These are phyloP conservation scores for Phytopythium mirpurense DNA, from an alignment of 352 stramenopile genomes.

Conservation along the genomic window DNA sequence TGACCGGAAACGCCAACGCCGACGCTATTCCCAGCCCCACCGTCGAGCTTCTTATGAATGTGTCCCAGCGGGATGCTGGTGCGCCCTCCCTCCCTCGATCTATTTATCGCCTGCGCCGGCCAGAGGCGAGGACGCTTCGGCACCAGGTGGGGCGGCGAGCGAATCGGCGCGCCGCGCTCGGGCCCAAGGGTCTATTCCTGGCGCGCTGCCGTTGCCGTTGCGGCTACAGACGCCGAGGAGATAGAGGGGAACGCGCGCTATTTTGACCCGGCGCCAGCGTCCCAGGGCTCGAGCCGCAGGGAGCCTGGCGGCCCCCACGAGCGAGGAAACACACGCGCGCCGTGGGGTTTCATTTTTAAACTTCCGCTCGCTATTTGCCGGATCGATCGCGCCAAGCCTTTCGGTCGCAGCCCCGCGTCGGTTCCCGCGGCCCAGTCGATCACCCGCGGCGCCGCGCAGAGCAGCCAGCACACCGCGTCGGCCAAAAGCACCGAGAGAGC, in stretches of 20 bases:
- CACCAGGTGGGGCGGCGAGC: neutral
- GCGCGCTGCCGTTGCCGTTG: constrained; percentile 1
- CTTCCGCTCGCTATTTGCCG: constrained; percentile 36
- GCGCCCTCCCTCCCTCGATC: too few species aligned
- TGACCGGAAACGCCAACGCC: neutral
- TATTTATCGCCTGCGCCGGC: neutral
- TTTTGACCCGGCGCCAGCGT: constrained; percentile 12
- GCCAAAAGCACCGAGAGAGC: neutral
- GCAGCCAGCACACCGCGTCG: constrained; percentile 2
- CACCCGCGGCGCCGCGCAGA: constrained; percentile 7
- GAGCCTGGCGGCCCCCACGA: neutral
- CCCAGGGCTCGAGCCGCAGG: neutral
- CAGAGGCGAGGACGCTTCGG: neutral
- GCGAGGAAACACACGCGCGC: constrained; percentile 11
- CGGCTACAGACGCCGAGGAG: neutral
- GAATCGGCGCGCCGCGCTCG: constrained; percentile 6
- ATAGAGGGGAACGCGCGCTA: constrained; percentile 5
- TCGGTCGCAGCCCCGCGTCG: constrained; percentile 9
- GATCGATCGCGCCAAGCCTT: constrained; percentile 27
- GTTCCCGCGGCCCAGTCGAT: constrained; percentile 5
- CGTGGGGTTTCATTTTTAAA: constrained; percentile 70
- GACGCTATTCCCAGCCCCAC: neutral
- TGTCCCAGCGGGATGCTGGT: too few species aligned
- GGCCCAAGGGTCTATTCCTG: constrained; percentile 17
- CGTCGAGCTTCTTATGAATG: too few species aligned